These are phyloP conservation scores for Diaporthe sp. DNA, from an alignment of 2,329 filamentous ascomycete species.

Conservation along the genomic window DNA sequence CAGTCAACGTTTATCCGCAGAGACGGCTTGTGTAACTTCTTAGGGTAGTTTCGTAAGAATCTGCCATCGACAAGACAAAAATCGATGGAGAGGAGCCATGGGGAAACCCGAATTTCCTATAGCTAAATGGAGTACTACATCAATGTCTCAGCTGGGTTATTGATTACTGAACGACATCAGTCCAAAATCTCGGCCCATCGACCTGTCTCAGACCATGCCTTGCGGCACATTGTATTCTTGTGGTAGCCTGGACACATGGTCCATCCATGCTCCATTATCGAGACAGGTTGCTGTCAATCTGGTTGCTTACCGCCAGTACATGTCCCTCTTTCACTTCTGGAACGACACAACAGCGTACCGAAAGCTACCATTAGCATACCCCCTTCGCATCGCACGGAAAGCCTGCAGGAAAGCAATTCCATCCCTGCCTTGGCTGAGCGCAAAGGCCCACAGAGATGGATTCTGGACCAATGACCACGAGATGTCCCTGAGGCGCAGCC, in stretches of 20 bases:
- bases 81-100: neutral
- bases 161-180: neutral
- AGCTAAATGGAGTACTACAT: neutral
- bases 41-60: neutral
- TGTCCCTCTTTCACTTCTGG: slow-evolving; percentile 54
- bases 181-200: neutral
- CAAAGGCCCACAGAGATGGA: slow-evolving; percentile 72
- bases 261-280: neutral
- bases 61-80: neutral
- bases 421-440: slow-evolving; percentile 71
- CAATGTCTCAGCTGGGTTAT: neutral
- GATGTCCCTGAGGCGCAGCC: slow-evolving; percentile 66
- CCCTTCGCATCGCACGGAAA: slow-evolving; percentile 72
- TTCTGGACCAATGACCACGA: slow-evolving; percentile 72
- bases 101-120: slow-evolving; percentile 5
- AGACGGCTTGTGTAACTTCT: neutral
- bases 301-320: neutral
- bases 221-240: neutral
- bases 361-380: slow-evolving; percentile 71
- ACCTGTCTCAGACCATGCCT: neutral
- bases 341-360: slow-evolving; percentile 72
- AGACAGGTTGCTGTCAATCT: neutral
- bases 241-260: neutral
- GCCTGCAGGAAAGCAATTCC: slow-evolving; percentile 73
- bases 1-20: neutral